Evolutionary conservation across 441 rosid genomes (phyloP), one percentile per base, ranked within the genome.

Genomic region (Dalechampia spathulata): DNA sequence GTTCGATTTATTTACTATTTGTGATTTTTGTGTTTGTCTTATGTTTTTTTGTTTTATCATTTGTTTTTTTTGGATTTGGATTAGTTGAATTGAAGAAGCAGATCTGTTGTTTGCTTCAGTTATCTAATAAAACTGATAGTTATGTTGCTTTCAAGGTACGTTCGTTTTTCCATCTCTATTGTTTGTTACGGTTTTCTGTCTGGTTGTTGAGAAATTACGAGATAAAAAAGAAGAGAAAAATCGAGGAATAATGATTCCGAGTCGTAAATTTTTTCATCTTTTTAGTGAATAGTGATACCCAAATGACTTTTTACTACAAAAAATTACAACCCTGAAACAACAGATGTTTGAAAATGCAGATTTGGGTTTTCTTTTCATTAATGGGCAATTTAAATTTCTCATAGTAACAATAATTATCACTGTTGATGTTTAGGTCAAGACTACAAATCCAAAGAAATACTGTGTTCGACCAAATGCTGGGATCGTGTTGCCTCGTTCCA

Each of bases 61-160:
- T n/a, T n/a, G n/a, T 14, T 60, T 58, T 16, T 55, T 15, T 16
- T 32, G 1, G 10, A 34, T 37, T 60, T 54, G 28, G 58, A 54
- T 71, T 58, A 83, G 94, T 86, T 71, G 90, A 85, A 73, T 72
- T 85, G 76, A 78, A 72, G 90, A 85, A 83, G 79, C 93, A 83
- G 93, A 85, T 85, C 87, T 83, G 85, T 27, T 85, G 83, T 69
- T 78, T 85, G 30, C 87, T 85, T 58, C 85, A 75, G 58, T 58
- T 85, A 67, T 78, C 77, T 25, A 85, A 85, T 66, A 77, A 61
- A 66, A 83, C 87, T 32, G 85, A 83, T 58, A 75, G 25, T 66
- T 70, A 77, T 79, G 87, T 81, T 2, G 88, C 88, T 63, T 80
- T 82, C 78, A 85, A 82, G 88, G 88, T 17, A 9, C 6, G 41